Evolutionary conservation across 2,329 filamentous ascomycete species (phyloP).

Genomic region (Sarocladium strictum): DNA sequence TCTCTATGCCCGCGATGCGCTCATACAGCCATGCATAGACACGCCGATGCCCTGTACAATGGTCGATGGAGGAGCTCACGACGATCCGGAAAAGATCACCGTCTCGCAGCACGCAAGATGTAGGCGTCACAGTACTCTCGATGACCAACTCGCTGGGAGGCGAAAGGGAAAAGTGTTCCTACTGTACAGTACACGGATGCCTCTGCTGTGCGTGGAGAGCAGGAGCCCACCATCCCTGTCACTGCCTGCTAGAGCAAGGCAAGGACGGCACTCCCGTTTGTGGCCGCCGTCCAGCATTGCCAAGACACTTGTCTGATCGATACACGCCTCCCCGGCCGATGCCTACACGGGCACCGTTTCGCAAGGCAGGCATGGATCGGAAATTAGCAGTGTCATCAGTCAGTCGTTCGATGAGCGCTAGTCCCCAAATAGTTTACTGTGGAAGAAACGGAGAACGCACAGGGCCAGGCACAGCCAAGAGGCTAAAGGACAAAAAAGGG

Average conservation of each 20-base stretch:
- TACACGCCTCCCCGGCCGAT: not conserved
- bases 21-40: not conserved
- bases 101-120: not conserved
- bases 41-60: not conserved
- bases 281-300: slow-evolving; percentile 4
- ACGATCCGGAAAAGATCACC: not conserved
- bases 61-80: not conserved
- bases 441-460: slow-evolving; percentile 1
- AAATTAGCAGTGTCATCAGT: slow-evolving; percentile 3
- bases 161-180: too few relatives aligned
- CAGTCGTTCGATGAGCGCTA: not conserved
- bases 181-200: too few relatives aligned
- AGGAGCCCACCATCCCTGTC: too few relatives aligned
- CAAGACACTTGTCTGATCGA: not conserved
- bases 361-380: slow-evolving; percentile 1
- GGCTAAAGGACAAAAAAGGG: too few relatives aligned
- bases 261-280: slow-evolving; percentile 1
- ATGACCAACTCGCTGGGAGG: too few relatives aligned
- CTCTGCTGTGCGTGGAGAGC: too few relatives aligned
- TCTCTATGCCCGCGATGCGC: not conserved
- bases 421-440: not conserved
- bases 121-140: too few relatives aligned
- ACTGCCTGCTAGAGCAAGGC: not conserved
- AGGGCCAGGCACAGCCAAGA: slow-evolving; percentile 2
- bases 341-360: not conserved